Evolutionary conservation across 768 basidiomycete genomes (phyloP).

Genomic region (Naganishia vishniacii): DNA sequence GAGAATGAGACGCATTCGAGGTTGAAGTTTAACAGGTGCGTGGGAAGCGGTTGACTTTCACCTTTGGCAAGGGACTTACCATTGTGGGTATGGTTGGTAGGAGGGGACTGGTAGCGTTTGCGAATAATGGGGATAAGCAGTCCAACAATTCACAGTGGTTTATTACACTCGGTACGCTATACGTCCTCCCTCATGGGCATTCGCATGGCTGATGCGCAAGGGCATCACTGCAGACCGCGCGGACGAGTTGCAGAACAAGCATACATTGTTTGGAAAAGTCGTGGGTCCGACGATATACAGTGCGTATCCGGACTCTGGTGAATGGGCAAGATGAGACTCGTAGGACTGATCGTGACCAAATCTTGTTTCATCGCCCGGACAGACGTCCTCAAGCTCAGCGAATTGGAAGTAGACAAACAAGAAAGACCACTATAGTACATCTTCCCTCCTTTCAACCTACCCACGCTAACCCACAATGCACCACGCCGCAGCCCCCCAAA

Average conservation of each 20-base stretch:
- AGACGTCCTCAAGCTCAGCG: slow-evolving; percentile 90
- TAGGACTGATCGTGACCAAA: background rate
- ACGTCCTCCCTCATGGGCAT: background rate
- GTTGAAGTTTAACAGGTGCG: slow-evolving; percentile 59
- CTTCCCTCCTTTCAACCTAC: background rate
- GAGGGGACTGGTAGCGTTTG: slow-evolving; percentile 89
- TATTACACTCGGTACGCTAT: slow-evolving; percentile 74
- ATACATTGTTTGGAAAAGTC: slow-evolving; percentile 83
- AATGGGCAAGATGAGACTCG: too few species aligned
- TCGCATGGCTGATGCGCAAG: background rate
- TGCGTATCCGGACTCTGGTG: slow-evolving; percentile 27
- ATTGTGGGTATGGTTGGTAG: slow-evolving; percentile 42
- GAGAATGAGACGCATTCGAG: slow-evolving; percentile 92
- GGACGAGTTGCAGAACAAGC: slow-evolving; percentile 87
- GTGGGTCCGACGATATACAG: slow-evolving; percentile 47
- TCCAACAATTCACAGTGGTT: slow-evolving; percentile 94
- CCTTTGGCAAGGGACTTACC: background rate
- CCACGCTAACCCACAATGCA: background rate
- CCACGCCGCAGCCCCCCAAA: slow-evolving; percentile 67
- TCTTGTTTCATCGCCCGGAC: too few species aligned
- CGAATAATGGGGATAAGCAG: slow-evolving; percentile 77
- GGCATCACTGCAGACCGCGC: slow-evolving; percentile 63
- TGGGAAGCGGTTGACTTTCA: slow-evolving; percentile 24
- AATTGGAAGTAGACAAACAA: slow-evolving; percentile 55
- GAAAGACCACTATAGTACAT: slow-evolving; percentile 53